Evolutionary conservation across 108 stramenopile genomes (phyloP), one percentile per base, ranked within the genome.

Genomic region (Cylindrotheca closterium): DNA sequence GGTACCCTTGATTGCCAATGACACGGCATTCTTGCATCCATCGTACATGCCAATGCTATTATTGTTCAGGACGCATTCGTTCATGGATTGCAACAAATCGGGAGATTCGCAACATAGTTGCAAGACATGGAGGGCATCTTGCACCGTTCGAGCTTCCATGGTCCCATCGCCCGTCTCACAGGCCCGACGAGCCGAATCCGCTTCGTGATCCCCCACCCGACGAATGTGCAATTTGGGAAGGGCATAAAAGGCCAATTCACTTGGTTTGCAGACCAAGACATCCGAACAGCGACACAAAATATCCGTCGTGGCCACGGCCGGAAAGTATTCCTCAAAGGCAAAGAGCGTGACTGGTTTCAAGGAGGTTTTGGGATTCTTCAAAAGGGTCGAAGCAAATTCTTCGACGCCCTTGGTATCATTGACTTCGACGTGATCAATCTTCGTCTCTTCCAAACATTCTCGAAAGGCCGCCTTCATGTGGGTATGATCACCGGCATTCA

Each of bases 151-250:
- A 0, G 86, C 91, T 73, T 96, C 95, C 45, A 88, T 47, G 3
- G 89, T 89, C 15, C 95, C 95, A 79, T 96, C 92, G 21, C 92
- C 92, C 24, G 91, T 68, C 70, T 96, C 92, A 2, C 81, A 68
- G 33, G 95, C 87, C 45, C 95, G 91, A 46, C 76, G 69, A 17
- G 92, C 92, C 1, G 92, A 94, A 80, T 90, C 86, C 23, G 85
- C 88, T 60, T 96, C 95, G 58, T 96, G 95, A 63, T 96, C 95
- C 37, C 95, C 89, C 25, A 96, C 95, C 47, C 95, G 86, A 61
- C 95, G 92, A 73, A 96, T 92, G 73, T 91, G 88, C 28, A 96
- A 73, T 64, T 94, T 96, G 60, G 95, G 95, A 49, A 93, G 69
- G 30, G 87, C 86, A 58, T 96, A 96, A 69, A 96, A 96, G 27